Base-by-base conservation (phyloP, 208 protist species). In the Trypanosoma boissoni region DNA sequence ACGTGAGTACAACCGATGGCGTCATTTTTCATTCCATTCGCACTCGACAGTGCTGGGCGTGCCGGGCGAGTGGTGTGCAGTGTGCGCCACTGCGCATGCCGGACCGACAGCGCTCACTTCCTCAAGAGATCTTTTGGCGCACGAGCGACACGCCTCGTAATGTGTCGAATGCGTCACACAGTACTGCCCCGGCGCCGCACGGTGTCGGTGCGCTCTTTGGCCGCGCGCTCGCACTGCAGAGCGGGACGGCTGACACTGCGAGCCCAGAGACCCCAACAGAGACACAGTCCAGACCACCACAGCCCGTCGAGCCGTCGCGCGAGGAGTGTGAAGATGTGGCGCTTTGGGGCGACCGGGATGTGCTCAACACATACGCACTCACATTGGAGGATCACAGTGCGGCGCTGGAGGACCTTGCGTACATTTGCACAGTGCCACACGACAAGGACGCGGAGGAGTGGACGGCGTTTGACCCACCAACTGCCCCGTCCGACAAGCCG, bases 41-140 rank as follows among this genome's bases (percentile, higher is more conserved):
- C 2, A 48, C 65, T 23, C 67, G 57, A 3, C 51, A 56, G 29
- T 87, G 79, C 49, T 86, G 80, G 80, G 78, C 78, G 1, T 68
- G 73, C 23, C 58, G 53, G n/a, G 70, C 42, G 3, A 71, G 70
- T 23, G 79, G 75, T 0, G 78, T 86, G 43, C 78, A 86, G 69
- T 86, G 76, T 63, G 62, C 64, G 23, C 80, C 83, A 0, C 68
- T 92, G 23, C 44, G 73, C 44, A 56, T 87, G 24, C 72, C 78
- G 1, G 78, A 57, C 50, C 71, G 45, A 12, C 45, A 53, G 23
- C 71, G 72, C 52, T 63, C 74, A 49, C 43, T 92, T 18, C 79
- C 83, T 55, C 50, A 64, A 20, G 79, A 89, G 27, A 42, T 89
- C 31, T 92, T 82, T 48, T 92, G 86, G 86, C 69, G 86, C 43